phyloP scores from a whole-genome alignment of 2,329 filamentous ascomycete species.

The Fusarium gaditjirri region DNA sequence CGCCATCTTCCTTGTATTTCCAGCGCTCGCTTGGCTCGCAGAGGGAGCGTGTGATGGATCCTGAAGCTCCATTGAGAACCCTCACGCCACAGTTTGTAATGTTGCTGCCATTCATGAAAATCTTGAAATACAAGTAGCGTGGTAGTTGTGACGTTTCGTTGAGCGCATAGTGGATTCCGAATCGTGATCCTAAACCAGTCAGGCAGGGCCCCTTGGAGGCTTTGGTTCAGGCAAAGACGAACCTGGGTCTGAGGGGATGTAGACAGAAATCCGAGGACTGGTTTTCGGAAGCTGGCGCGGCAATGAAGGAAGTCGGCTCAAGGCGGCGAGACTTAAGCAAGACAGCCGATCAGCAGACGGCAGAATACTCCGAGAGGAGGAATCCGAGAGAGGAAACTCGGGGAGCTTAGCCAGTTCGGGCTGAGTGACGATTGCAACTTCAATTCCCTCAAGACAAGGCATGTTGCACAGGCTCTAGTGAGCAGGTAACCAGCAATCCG shows the following conservation, averaged over 20 bases:
- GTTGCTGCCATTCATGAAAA: slow-evolving; percentile 64
- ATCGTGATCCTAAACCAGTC: slow-evolving; percentile 57
- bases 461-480: slow-evolving; percentile 45
- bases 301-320: background rate
- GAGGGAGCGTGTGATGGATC: slow-evolving; percentile 58
- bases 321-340: slow-evolving; percentile 33
- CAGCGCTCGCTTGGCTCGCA: slow-evolving; percentile 60
- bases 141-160: slow-evolving; percentile 47
- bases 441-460: slow-evolving; percentile 62
- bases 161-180: slow-evolving; percentile 62
- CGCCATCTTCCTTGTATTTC: slow-evolving; percentile 52
- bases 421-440: slow-evolving; percentile 56
- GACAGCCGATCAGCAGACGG: slow-evolving; percentile 21
- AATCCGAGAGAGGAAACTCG: slow-evolving; percentile 67
- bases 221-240: slow-evolving; percentile 5
- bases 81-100: slow-evolving; percentile 65
- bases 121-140: slow-evolving; percentile 63
- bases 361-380: slow-evolving; percentile 54
- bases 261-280: slow-evolving; percentile 62
- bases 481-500: background rate
- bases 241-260: slow-evolving; percentile 67
- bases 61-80: slow-evolving; percentile 47
- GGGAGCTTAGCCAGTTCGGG: slow-evolving; percentile 53
- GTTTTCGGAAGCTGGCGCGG: slow-evolving; percentile 43
- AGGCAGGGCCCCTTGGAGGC: background rate